Evolutionary conservation across 2,329 filamentous ascomycete species (phyloP), one percentile per base, ranked within the genome.

Genomic region (Geosmithia putterillii): DNA sequence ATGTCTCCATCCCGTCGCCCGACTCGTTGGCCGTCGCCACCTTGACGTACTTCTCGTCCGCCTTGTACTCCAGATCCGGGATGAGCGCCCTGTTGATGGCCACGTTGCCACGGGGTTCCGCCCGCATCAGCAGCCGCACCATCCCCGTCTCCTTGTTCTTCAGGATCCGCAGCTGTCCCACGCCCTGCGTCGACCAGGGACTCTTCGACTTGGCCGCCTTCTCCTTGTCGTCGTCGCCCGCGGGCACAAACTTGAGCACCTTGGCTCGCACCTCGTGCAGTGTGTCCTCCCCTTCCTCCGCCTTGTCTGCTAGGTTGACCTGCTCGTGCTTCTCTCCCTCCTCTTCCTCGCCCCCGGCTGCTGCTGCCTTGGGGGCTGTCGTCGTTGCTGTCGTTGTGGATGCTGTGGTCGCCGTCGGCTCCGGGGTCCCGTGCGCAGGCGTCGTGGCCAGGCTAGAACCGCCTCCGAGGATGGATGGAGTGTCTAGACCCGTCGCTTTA

Each of bases 81-180:
- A 86, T 61, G 41, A 89, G 60, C 18, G 69, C 61, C 51, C 81
- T 76, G 63, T 94, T 94, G 53, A 94, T 65, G 3, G 83, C 73
- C 40, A 90, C 68, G 35, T 82, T 75, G 15, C 86, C 86, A 48
- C 79, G 74, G 0, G 85, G 84, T 49, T 88, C 83, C n/a, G 77
- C 76, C 41, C 86, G 78, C 48, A 89, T 64, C 18, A 94, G 63
- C 39, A 92, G 65, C 36, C 86, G 77, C 4, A 80, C 73, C 22
- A 73, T 70, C 18, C 74, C 76, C 1, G 79, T 85, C 15, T 71
- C 70, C 57, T 85, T 83, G 64, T 90, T 74, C 60, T 83, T 82
- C 47, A 94, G 67, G 14, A 94, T 57, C 35, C 83, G 80, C 42
- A 89, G 64, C 10, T 76, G 73, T 1, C 87, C 87, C 7, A 86